Percentiles rank a stretch among this genome's conserved stretches.
Evolutionary conservation across 73 alveolate genomes (phyloP).

Genomic region (Paramecium sexaurelia): DNA sequence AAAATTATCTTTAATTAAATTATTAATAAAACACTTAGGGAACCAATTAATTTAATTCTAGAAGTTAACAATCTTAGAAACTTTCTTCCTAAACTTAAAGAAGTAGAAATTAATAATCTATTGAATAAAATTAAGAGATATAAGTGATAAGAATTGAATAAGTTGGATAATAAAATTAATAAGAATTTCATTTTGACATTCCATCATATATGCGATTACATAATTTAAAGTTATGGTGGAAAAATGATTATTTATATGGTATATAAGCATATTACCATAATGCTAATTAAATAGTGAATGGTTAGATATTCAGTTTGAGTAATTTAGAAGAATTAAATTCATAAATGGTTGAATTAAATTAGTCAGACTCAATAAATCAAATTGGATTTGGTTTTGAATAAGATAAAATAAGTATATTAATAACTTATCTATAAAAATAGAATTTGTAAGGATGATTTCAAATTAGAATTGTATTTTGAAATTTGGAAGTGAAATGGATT

Average conservation of each 20-base stretch:
- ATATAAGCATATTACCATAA: neutral
- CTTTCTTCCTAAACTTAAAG: neutral
- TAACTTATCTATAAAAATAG: neutral
- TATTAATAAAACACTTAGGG: neutral
- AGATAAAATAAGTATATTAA: neutral
- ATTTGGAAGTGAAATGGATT: neutral
- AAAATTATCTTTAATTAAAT: neutral
- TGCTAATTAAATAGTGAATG: neutral
- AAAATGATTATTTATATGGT: neutral
- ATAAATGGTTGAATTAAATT: neutral
- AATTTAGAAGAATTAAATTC: neutral
- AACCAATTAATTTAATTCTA: neutral
- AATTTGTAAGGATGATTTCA: neutral
- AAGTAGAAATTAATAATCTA: neutral
- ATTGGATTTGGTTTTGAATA: neutral
- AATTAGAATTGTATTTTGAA: neutral
- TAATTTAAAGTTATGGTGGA: constrained; percentile 19
- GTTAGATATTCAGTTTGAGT: neutral
- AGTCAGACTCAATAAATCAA: neutral
- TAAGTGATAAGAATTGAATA: neutral
- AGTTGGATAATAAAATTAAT: neutral
- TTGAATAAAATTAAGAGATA: neutral
- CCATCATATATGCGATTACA: neutral
- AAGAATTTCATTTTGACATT: neutral
- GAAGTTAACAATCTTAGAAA: neutral